Evolutionary conservation across 2,329 filamentous ascomycete genomes (phyloP).

Genomic region (Fusarium hostae): DNA sequence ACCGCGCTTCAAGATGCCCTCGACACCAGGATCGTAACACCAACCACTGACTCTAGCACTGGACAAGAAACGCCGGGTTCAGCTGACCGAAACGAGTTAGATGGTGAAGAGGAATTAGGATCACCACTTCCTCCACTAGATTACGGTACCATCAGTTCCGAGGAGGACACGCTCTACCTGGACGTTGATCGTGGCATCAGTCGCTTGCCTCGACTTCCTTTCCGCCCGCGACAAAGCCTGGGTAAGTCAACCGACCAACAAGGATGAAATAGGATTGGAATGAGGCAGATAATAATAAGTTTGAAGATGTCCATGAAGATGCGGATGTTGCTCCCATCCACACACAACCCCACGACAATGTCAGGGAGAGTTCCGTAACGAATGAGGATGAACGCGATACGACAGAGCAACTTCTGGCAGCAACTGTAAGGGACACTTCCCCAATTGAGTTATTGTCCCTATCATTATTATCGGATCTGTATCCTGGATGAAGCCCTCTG

Average conservation of each 20-base stretch:
- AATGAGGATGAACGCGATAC: background rate
- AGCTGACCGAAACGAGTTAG: background rate
- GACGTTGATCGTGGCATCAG: background rate
- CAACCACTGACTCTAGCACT: background rate
- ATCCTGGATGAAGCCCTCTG: background rate
- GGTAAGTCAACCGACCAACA: background rate
- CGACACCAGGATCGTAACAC: background rate
- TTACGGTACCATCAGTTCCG: background rate
- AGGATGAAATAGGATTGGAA: too few relatives aligned
- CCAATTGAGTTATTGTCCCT: too few relatives aligned
- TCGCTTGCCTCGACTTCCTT: background rate
- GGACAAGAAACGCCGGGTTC: background rate
- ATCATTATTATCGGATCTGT: background rate
- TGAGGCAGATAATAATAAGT: background rate
- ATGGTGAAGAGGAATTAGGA: background rate
- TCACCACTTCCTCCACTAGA: background rate
- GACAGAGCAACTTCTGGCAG: background rate
- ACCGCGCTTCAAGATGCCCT: background rate
- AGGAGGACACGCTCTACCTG: background rate
- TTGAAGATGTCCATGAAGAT: background rate
- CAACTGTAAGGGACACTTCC: constrained; percentile 16
- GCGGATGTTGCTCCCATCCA: background rate
- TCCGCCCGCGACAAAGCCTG: background rate
- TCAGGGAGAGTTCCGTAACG: background rate
- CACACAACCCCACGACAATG: background rate